Percentiles rank a stretch among this genome's conserved stretches.
phyloP scores from a whole-genome alignment of 2,329 filamentous ascomycete species.

The Paecilomyces sp. region DNA sequence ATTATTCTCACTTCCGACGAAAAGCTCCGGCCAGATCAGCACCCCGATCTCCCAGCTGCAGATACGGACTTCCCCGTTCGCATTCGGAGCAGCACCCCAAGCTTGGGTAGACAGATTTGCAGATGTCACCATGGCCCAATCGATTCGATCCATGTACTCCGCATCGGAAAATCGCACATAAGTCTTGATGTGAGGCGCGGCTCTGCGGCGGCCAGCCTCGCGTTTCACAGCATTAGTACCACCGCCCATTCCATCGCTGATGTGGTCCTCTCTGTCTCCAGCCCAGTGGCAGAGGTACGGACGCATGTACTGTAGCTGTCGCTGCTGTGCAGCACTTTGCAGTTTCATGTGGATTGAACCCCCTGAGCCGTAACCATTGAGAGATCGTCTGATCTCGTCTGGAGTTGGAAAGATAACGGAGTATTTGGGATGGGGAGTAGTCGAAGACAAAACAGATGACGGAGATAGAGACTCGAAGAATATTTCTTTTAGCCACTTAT shows the following conservation, averaged over 20 bases:
- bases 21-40: slow-evolving; percentile 66
- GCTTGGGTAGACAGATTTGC: slow-evolving; percentile 88
- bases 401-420: slow-evolving; percentile 75
- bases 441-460: slow-evolving; percentile 7
- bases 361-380: slow-evolving; percentile 73
- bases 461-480: slow-evolving; percentile 46
- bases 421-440: slow-evolving; percentile 42
- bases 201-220: slow-evolving; percentile 57
- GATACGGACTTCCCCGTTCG: slow-evolving; percentile 58
- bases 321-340: slow-evolving; percentile 60
- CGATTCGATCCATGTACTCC: slow-evolving; percentile 44
- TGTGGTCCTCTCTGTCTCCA: slow-evolving; percentile 40
- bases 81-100: slow-evolving; percentile 63
- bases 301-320: slow-evolving; percentile 65
- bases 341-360: slow-evolving; percentile 76
- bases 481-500: slow-evolving; percentile 64
- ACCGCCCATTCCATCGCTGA: background rate
- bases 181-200: slow-evolving; percentile 84
- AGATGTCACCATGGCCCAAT: slow-evolving; percentile 84
- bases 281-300: slow-evolving; percentile 72
- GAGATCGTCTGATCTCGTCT: slow-evolving; percentile 65
- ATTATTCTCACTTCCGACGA: slow-evolving; percentile 12
- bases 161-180: slow-evolving; percentile 59
- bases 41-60: slow-evolving; percentile 82
- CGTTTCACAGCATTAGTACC: slow-evolving; percentile 10